Percentiles rank a stretch among this genome's conserved stretches.
These are phyloP conservation scores for Wickerhamomyces rabaulensis DNA, from an alignment of 805 yeast genomes.

Conservation along the genomic window DNA sequence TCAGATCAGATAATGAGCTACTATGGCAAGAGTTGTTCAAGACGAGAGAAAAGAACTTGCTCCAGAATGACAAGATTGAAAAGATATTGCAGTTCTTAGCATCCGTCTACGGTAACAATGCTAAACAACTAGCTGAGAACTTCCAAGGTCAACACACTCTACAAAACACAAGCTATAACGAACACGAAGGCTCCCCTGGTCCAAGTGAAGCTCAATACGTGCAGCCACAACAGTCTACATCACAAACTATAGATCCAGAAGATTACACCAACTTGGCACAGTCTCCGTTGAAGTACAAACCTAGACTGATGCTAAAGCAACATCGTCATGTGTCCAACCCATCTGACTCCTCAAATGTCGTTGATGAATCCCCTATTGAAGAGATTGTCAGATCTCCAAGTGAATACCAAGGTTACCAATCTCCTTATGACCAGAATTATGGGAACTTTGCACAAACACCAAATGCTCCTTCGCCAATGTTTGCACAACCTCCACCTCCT, in stretches of 20 bases:
- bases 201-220: background rate
- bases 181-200: background rate
- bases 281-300: slow-evolving; percentile 5
- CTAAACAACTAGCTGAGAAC: slow-evolving; percentile 19
- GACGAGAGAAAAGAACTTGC: slow-evolving; percentile 78
- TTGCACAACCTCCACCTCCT: background rate
- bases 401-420: background rate
- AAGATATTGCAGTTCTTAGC: slow-evolving; percentile 85
- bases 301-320: slow-evolving; percentile 18
- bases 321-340: slow-evolving; percentile 11
- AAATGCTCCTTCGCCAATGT: background rate
- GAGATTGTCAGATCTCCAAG: slow-evolving; percentile 18
- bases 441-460: background rate
- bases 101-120: slow-evolving; percentile 40
- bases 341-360: background rate
- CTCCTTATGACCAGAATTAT: background rate
- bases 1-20: slow-evolving; percentile 81
- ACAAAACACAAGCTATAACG: background rate
- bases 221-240: background rate
- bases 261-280: slow-evolving; percentile 3
- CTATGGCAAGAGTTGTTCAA: slow-evolving; percentile 86
- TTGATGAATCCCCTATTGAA: slow-evolving; percentile 18
- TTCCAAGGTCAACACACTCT: slow-evolving; percentile 5
- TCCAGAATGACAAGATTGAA: slow-evolving; percentile 84
- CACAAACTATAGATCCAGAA: background rate